Base-by-base conservation (phyloP, 164 flowering plant species). In the Sextonia rubra region DNA sequence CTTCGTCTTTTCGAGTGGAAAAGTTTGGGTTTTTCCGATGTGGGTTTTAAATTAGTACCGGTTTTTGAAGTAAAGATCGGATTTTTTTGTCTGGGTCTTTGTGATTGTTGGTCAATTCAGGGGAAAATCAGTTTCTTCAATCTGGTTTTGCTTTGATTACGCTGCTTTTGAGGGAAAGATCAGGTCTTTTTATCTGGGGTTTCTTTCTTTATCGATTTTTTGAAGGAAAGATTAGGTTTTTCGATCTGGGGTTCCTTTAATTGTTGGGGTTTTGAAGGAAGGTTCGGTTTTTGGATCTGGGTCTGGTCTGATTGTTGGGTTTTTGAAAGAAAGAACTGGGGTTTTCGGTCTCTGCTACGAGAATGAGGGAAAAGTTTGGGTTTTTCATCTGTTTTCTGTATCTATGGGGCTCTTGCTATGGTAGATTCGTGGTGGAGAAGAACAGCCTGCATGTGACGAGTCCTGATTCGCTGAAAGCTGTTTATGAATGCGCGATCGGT, bases 341-440 rank as follows among this genome's bases (percentile, higher is more conserved):
- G 64, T 61, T 22, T 61, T 61, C 24, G n/a, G 69, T 11, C 20
- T 66, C 23, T 49, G 49, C 67, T 12, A 26, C 1, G 30, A 80
- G 65, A 66, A 88, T 85, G 92, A 81, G 81, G 76, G 82, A 71
- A 73, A 85, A 82, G 78, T 49, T 83, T 14, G 86, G 83, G 68
- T 60, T 85, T 83, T 82, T 69, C 26, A 55, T 83, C 5, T 84
- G 80, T 83, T 63, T 70, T 52, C 71, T 82, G 75, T 48, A 85
- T 69, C 64, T 86, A 0, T 74, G 66, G 63, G 85, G 83, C 26
- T 73, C 77, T 30, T 83, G 88, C 75, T 15, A 79, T 66, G 93
- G 92, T 6, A 86, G 88, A 76, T 95, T 95, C 69, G 94, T 91
- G 68, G 98, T 95, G 83, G 98, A 93, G 90, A 95, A 91, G 89